Conservation (phyloP, 1,284 basidiomycete species). For the Xerocomus minutiporus region DNA sequence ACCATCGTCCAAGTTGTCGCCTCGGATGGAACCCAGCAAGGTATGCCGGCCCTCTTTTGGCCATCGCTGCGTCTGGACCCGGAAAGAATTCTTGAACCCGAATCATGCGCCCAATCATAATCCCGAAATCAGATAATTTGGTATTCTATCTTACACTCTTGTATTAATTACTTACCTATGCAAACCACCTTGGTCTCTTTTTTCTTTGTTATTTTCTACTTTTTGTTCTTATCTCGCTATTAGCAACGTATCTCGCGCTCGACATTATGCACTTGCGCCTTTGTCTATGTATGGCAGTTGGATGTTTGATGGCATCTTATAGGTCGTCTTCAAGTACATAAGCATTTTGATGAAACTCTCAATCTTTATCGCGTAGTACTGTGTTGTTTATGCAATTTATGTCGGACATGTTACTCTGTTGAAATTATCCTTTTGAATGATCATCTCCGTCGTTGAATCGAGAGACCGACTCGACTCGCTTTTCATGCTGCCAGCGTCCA, state of each 20-base stretch:
- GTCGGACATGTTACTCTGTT: background rate
- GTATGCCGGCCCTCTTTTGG: background rate
- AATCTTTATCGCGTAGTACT: background rate
- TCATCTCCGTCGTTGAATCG: background rate
- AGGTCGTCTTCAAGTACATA: background rate
- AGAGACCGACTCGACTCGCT: background rate
- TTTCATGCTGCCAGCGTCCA: background rate
- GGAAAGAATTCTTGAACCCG: background rate
- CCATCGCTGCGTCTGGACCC: background rate
- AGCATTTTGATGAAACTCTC: background rate
- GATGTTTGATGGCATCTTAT: background rate
- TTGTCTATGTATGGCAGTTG: too few species aligned
- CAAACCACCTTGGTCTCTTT: constrained; percentile 4
- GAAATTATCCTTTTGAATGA: background rate
- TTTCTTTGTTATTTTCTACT: background rate
- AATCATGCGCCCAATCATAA: constrained; percentile 10
- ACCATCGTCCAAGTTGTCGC: background rate
- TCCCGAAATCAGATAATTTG: constrained; percentile 18
- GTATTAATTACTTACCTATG: constrained; percentile 27
- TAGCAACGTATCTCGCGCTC: constrained; percentile 2
- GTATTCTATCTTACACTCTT: constrained; percentile 25
- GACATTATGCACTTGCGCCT: constrained; percentile 1
- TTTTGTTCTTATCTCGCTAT: too few species aligned
- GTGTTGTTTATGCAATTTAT: constrained; percentile 6
- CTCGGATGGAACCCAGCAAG: background rate